Base-by-base conservation (phyloP, 768 basidiomycete species). In the Leccinum longicurvipes region DNA sequence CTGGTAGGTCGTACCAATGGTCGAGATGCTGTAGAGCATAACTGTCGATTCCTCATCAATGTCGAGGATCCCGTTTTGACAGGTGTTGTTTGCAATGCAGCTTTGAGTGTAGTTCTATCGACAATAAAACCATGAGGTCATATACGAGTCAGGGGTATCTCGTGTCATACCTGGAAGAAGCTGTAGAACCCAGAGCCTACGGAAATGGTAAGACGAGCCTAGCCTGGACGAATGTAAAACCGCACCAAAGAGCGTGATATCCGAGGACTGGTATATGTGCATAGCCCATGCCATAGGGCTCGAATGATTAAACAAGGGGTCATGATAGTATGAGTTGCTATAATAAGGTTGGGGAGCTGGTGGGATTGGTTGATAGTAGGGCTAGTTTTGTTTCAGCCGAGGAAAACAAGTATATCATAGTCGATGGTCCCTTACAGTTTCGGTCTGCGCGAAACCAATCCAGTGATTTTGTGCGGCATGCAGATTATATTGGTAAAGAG, bases 361-460 rank as follows among this genome's bases (percentile, higher is more conserved):
- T 6, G 81, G 80, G 8, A 65, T 54, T 0, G 79, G 79, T 62
- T 81, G 80, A 65, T 73, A 81, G 68, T 81, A 81, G 0, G 79
- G 78, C 78, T 80, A 57, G 23, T 51, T 55, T 21, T 3, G 23
- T 24, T 28, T 29, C 19, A 29, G 45, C 34, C 59, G 45, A 65
- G 47, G 15, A 17, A 39, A 17, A 41, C 21, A 19, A 25, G n/a
- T 1, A 41, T 23, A 24, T 3, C 4, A 1, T 14, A 3, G 14
- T 14, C 44, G 23, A 21, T 7, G 39, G 41, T 21, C 4, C 17
- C 63, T 53, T 56, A 79, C 79, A 2, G 80, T 79, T 62, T 83
- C 81, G 3, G 79, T 80, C 59, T 83, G 81, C 15, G 78, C 77
- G 25, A 82, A 63, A 11, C 79, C 79, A 45, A 80, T 73, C 65